Conservation (phyloP, 495 filamentous ascomycete genomes). For the Penicillium soppii region DNA sequence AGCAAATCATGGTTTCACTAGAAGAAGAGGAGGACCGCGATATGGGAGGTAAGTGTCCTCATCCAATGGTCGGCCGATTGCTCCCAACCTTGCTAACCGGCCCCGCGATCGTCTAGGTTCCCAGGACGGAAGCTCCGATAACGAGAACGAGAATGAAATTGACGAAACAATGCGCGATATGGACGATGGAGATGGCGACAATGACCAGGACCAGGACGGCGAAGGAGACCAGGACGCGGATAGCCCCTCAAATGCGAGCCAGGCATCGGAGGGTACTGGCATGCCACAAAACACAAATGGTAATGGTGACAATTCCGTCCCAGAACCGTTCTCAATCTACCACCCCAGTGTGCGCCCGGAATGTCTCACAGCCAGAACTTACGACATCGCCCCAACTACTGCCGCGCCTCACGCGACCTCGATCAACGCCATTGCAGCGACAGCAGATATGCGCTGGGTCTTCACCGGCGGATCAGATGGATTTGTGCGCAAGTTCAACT, state of each 20-base stretch:
- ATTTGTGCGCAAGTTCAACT: constrained; percentile 94
- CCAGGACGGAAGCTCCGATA: constrained; percentile 66
- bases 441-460: constrained; percentile 93
- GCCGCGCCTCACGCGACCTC: constrained; percentile 94
- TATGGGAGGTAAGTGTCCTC: constrained; percentile 42
- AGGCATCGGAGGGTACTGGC: constrained; percentile 43
- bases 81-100: constrained; percentile 8
- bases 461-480: constrained; percentile 93
- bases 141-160: constrained; percentile 68
- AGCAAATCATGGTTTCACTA: constrained; percentile 30
- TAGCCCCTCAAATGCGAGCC: constrained; percentile 48
- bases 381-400: constrained; percentile 96
- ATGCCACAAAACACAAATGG: constrained; percentile 42
- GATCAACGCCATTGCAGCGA: constrained; percentile 88
- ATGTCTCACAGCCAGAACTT: constrained; percentile 75
- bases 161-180: constrained; percentile 67
- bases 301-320: constrained; percentile 27
- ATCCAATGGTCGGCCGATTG: not conserved
- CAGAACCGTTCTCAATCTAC: constrained; percentile 37
- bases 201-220: constrained; percentile 43
- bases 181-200: constrained; percentile 60
- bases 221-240: constrained; percentile 60
- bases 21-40: constrained; percentile 57
- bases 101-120: constrained; percentile 37
- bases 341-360: constrained; percentile 76